A percentile compares a stretch with the other conserved stretches of the same genome.
phyloP scores from a whole-genome alignment of 352 stramenopile genomes.

The Poterioochromonas sp. region DNA sequence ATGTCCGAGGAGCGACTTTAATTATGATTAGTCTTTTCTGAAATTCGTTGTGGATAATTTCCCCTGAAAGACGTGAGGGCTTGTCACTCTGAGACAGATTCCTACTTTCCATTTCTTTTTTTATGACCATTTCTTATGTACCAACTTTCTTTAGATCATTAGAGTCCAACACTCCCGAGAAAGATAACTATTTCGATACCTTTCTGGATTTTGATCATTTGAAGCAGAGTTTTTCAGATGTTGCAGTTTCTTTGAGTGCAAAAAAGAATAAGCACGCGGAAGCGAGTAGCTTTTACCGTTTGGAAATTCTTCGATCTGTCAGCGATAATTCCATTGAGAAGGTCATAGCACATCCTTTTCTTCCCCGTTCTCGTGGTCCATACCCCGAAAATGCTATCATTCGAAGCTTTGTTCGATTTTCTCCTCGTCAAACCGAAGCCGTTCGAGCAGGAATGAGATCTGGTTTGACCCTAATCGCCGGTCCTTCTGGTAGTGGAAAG shows the following conservation, averaged over 20 bases:
- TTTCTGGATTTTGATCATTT: constrained; percentile 9
- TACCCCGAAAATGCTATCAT: background rate
- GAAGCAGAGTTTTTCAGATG: background rate
- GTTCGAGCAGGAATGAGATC: constrained; percentile 79
- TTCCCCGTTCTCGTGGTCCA: background rate
- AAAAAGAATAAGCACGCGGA: too few species aligned
- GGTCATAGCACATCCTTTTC: constrained; percentile 12
- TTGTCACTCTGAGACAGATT: background rate
- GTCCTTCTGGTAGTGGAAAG: constrained; percentile 81
- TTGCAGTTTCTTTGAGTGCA: background rate
- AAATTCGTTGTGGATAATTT: constrained; percentile 9
- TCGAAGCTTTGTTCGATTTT: constrained; percentile 58
- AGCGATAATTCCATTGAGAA: too few species aligned
- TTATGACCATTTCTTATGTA: too few species aligned
- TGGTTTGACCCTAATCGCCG: constrained; percentile 84
- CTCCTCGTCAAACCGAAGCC: constrained; percentile 61
- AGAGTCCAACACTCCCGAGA: too few species aligned
- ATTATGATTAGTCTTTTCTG: constrained; percentile 36
- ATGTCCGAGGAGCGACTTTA: background rate
- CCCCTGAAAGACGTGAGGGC: background rate
- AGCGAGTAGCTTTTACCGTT: too few species aligned
- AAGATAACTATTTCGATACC: background rate
- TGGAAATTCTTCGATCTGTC: too few species aligned
- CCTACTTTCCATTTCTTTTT: too few species aligned
- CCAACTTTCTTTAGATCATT: too few species aligned